Percentiles rank a stretch among this genome's conserved stretches.
Evolutionary conservation across 495 filamentous ascomycete genomes (phyloP).

Genomic region (Penicillium crystallinum): DNA sequence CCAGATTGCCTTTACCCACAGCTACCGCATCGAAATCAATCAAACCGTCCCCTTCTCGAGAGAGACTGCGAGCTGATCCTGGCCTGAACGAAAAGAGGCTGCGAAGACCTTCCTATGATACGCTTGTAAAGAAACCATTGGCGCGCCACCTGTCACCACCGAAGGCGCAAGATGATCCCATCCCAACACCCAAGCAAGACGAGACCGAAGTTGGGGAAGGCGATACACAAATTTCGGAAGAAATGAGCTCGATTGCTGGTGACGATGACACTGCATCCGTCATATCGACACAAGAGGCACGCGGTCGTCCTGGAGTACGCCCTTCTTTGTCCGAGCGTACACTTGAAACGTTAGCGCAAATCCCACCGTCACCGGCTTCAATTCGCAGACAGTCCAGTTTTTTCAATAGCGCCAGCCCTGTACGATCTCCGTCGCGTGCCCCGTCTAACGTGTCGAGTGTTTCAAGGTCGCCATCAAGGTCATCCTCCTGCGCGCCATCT

Average conservation of each 20-base stretch:
- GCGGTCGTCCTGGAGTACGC: slow-evolving; percentile 28
- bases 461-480: slow-evolving; percentile 46
- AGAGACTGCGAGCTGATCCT: slow-evolving; percentile 38
- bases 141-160: slow-evolving; percentile 25
- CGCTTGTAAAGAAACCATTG: slow-evolving; percentile 34
- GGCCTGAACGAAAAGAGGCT: slow-evolving; percentile 34
- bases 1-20: slow-evolving; percentile 41
- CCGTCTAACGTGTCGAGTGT: slow-evolving; percentile 49
- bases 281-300: slow-evolving; percentile 17
- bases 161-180: slow-evolving; percentile 14
- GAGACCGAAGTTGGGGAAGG: slow-evolving; percentile 14
- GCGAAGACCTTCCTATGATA: slow-evolving; percentile 38
- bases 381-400: slow-evolving; percentile 54
- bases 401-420: slow-evolving; percentile 53
- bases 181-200: slow-evolving; percentile 10
- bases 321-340: slow-evolving; percentile 66
- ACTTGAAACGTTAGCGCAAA: slow-evolving; percentile 58
- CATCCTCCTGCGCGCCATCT: slow-evolving; percentile 28
- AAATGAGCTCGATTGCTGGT: slow-evolving; percentile 12
- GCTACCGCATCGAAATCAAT: slow-evolving; percentile 30
- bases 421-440: slow-evolving; percentile 51
- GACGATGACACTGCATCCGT: slow-evolving; percentile 11
- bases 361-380: slow-evolving; percentile 61
- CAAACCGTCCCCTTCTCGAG: slow-evolving; percentile 42
- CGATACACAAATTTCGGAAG: slow-evolving; percentile 15